A percentile compares a stretch with the other conserved stretches of the same genome.
Conservation (phyloP, 2,329 filamentous ascomycete species). For the Neofusicoccum sp. region DNA sequence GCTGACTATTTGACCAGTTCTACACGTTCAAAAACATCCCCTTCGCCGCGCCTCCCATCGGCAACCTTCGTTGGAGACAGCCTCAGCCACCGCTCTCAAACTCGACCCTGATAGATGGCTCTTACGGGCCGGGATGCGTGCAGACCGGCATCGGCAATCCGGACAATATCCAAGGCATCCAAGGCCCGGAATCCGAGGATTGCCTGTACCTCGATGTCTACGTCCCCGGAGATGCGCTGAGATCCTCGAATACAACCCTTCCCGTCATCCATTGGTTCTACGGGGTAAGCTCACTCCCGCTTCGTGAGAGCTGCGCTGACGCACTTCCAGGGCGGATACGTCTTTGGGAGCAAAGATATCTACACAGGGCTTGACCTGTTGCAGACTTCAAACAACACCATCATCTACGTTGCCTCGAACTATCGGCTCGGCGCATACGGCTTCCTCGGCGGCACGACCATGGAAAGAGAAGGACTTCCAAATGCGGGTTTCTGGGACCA, state of each 20-base stretch:
- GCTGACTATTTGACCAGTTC: constrained; percentile 23
- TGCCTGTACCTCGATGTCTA: constrained; percentile 56
- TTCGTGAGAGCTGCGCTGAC: constrained; percentile 27
- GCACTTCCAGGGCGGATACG: constrained; percentile 32
- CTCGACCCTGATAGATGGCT: background rate
- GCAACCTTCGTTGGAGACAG: constrained; percentile 45
- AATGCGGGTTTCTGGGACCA: constrained; percentile 48
- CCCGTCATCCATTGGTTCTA: constrained; percentile 53
- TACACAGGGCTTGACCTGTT: constrained; percentile 45
- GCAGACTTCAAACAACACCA: constrained; percentile 42
- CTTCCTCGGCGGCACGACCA: constrained; percentile 49
- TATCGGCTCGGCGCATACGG: constrained; percentile 51
- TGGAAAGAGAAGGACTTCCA: constrained; percentile 46
- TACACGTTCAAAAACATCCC: constrained; percentile 49
- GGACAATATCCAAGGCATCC: background rate
- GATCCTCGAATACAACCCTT: constrained; percentile 39
- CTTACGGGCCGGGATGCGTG: background rate
- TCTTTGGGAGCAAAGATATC: constrained; percentile 46
- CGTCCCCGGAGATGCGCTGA: constrained; percentile 48
- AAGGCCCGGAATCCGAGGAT: constrained; percentile 41
- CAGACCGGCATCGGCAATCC: constrained; percentile 11
- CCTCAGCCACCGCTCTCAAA: constrained; percentile 38
- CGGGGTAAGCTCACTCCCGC: constrained; percentile 29
- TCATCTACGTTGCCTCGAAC: constrained; percentile 53
- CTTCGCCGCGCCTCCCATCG: constrained; percentile 48